Percentiles rank a stretch among this genome's conserved stretches.
Conservation (phyloP, 345 rosid genomes). For the Acer saccharum region DNA sequence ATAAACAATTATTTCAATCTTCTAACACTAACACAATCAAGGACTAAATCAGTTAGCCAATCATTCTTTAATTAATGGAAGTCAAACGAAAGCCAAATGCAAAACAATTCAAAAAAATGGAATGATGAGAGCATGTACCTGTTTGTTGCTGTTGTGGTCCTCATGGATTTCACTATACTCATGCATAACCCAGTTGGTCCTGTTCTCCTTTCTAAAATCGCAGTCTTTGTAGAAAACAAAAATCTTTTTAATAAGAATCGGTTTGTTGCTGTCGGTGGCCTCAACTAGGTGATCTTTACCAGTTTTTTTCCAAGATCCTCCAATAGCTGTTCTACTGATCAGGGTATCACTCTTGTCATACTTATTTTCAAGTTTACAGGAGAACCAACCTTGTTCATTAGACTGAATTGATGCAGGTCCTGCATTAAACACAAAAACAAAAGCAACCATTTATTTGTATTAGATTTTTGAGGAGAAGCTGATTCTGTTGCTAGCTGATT, state of each 20-base stretch:
- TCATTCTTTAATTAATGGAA: not conserved
- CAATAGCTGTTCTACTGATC: slow-evolving; percentile 26
- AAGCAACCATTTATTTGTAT: too few species aligned
- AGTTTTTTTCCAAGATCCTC: slow-evolving; percentile 47
- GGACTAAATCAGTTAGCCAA: not conserved
- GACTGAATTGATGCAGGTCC: slow-evolving; percentile 8
- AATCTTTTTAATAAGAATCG: slow-evolving; percentile 40
- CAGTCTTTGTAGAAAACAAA: slow-evolving; percentile 29
- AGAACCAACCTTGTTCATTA: slow-evolving; percentile 42
- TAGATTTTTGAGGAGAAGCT: too few species aligned
- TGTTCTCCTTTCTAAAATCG: not conserved
- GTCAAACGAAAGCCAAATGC: not conserved
- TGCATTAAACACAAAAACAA: not conserved
- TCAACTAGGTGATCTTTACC: slow-evolving; percentile 27
- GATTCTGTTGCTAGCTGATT: too few species aligned
- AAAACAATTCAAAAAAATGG: not conserved
- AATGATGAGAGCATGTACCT: not conserved
- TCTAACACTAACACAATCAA: not conserved
- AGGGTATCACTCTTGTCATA: slow-evolving; percentile 7
- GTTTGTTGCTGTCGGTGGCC: slow-evolving; percentile 7
- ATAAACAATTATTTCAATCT: not conserved
- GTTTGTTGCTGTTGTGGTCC: not conserved
- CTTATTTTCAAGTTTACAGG: slow-evolving; percentile 15
- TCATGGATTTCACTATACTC: not conserved
- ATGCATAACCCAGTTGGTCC: slow-evolving; percentile 17